Percentiles rank a stretch among this genome's conserved stretches.
Evolutionary conservation across 106 monocot genomes (phyloP).

Genomic region (Xerophyta viscosa): DNA sequence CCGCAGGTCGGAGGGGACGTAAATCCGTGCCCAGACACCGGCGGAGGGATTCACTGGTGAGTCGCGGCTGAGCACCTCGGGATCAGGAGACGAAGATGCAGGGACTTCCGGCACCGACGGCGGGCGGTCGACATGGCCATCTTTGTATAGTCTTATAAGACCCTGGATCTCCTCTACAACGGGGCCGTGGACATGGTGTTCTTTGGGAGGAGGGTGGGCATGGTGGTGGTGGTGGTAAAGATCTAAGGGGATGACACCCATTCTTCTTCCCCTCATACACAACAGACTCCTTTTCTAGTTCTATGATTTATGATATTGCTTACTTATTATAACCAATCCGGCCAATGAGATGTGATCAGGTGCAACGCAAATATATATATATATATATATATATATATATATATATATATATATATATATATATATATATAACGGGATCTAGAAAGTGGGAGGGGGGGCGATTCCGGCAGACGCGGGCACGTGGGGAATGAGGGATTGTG

Average conservation of each 20-base stretch:
- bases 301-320: too few relatives aligned
- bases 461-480: too few relatives aligned
- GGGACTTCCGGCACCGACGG: slow-evolving; percentile 47
- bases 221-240: neutral
- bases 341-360: too few relatives aligned
- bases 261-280: slow-evolving; percentile 17
- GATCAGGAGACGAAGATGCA: slow-evolving; percentile 18
- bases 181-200: slow-evolving; percentile 6
- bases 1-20: slow-evolving; percentile 27
- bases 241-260: slow-evolving; percentile 31
- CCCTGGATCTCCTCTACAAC: slow-evolving; percentile 68
- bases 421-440: too few relatives aligned
- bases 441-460: too few relatives aligned
- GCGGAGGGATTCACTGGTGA: slow-evolving; percentile 21
- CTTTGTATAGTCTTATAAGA: slow-evolving; percentile 50
- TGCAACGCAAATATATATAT: too few relatives aligned
- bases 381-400: too few relatives aligned
- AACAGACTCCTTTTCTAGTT: too few relatives aligned
- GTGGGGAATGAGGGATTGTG: too few relatives aligned
- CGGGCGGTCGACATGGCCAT: slow-evolving; percentile 67
- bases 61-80: slow-evolving; percentile 29
- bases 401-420: too few relatives aligned
- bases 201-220: too few relatives aligned
- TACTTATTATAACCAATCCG: too few relatives aligned
- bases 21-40: slow-evolving; percentile 40